phyloP scores from a whole-genome alignment of 2,329 filamentous ascomycete species.

The Penicillium frequentans region DNA sequence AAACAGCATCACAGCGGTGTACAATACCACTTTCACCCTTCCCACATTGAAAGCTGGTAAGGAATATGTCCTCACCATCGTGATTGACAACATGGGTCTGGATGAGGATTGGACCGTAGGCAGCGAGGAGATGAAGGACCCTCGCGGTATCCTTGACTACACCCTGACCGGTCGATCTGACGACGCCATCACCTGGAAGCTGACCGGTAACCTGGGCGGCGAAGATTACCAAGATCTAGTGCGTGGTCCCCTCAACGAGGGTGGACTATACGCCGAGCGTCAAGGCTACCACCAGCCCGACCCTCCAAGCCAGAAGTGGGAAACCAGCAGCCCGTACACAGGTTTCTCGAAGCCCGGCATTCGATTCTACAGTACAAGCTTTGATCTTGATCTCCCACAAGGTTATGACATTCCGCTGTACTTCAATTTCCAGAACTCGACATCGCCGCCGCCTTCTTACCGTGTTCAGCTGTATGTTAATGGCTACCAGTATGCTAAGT shows the following conservation, averaged over 20 bases:
- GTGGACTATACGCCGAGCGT: slow-evolving; percentile 56
- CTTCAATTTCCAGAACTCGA: slow-evolving; percentile 49
- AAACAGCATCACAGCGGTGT: slow-evolving; percentile 48
- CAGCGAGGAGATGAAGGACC: slow-evolving; percentile 57
- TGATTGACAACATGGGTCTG: slow-evolving; percentile 72
- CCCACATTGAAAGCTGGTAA: slow-evolving; percentile 53
- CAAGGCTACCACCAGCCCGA: slow-evolving; percentile 57
- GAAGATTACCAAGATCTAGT: slow-evolving; percentile 54
- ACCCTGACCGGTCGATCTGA: slow-evolving; percentile 40
- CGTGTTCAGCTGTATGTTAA: slow-evolving; percentile 70
- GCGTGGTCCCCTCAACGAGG: slow-evolving; percentile 60
- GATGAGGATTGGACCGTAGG: slow-evolving; percentile 66
- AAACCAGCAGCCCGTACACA: slow-evolving; percentile 34
- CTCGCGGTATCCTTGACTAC: slow-evolving; percentile 55
- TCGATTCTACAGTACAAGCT: slow-evolving; percentile 53
- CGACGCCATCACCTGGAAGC: slow-evolving; percentile 50
- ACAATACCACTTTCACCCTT: slow-evolving; percentile 59
- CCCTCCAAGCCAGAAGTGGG: slow-evolving; percentile 41
- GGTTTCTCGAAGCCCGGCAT: slow-evolving; percentile 51
- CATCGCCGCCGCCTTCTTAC: slow-evolving; percentile 56
- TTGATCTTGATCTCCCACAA: slow-evolving; percentile 51
- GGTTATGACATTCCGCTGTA: slow-evolving; percentile 59
- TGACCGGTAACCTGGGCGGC: slow-evolving; percentile 60
- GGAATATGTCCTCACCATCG: slow-evolving; percentile 64
- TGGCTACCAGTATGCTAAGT: slow-evolving; percentile 72